These are phyloP conservation scores for Rhizomucor miehei DNA, from an alignment of 371 early-diverging fungal genomes.

Conservation along the genomic window DNA sequence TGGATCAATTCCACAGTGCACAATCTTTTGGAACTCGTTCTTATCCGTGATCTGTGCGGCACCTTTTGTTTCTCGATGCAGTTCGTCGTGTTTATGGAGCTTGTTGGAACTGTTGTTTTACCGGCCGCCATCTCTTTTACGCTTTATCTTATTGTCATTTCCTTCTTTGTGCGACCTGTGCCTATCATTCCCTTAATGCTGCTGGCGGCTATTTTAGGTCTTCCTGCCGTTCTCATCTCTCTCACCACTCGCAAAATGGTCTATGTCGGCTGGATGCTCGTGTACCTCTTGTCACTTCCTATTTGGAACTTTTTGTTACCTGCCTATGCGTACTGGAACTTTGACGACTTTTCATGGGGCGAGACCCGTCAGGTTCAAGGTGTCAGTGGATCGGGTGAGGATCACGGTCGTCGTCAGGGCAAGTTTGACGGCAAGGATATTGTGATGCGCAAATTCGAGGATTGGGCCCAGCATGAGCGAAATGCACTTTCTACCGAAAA, in stretches of 20 bases:
- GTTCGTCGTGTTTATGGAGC: slow-evolving; percentile 90
- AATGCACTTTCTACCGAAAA: slow-evolving; percentile 19
- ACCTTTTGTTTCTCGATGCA: slow-evolving; percentile 97
- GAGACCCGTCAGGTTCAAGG: slow-evolving; percentile 83
- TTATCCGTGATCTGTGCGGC: slow-evolving; percentile 91
- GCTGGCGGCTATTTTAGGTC: slow-evolving; percentile 72
- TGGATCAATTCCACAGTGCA: slow-evolving; percentile 98
- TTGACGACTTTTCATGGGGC: slow-evolving; percentile 98
- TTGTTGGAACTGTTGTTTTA: slow-evolving; percentile 90
- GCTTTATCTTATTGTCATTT: slow-evolving; percentile 67
- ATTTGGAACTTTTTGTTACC: slow-evolving; percentile 95
- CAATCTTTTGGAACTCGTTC: slow-evolving; percentile 87
- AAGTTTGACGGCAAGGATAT: slow-evolving; percentile 50
- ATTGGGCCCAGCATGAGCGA: slow-evolving; percentile 40
- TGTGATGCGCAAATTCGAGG: slow-evolving; percentile 45
- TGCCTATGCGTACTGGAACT: slow-evolving; percentile 95
- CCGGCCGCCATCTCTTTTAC: slow-evolving; percentile 92
- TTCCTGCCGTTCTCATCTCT: slow-evolving; percentile 85
- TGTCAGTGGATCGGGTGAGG: slow-evolving; percentile 65
- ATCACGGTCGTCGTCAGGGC: slow-evolving; percentile 49
- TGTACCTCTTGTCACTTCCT: slow-evolving; percentile 86
- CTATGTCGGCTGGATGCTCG: slow-evolving; percentile 89
- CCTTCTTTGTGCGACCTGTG: slow-evolving; percentile 54
- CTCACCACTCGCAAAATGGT: slow-evolving; percentile 79
- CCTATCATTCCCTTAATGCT: slow-evolving; percentile 67